Conservation (phyloP, 176 grass and related monocot species). For the Avena atlantica region DNA sequence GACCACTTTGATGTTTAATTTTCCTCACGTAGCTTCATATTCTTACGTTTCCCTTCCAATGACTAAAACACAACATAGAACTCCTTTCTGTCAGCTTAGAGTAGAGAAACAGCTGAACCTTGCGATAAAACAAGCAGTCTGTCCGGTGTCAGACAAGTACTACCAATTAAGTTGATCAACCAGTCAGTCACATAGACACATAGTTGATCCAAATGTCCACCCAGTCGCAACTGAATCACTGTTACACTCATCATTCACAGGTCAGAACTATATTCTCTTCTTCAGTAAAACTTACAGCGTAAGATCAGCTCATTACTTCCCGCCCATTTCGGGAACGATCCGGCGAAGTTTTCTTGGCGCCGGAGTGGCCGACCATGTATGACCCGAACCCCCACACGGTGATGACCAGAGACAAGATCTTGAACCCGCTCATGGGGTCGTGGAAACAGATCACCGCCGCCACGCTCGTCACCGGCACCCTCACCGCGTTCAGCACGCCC, state of each 20-base stretch:
- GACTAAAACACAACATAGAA: too few relatives aligned
- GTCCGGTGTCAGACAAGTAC: too few relatives aligned
- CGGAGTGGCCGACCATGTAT: conserved; percentile 67
- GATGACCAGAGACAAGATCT: conserved; percentile 82
- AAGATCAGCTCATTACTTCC: background rate
- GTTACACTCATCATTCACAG: background rate
- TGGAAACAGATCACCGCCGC: conserved; percentile 87
- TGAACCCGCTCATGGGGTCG: conserved; percentile 91
- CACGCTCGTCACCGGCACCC: conserved; percentile 83
- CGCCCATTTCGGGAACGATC: background rate
- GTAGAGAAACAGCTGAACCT: too few relatives aligned
- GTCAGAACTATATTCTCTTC: background rate
- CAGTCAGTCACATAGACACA: background rate
- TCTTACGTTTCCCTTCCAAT: too few relatives aligned
- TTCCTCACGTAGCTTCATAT: too few relatives aligned
- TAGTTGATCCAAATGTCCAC: background rate
- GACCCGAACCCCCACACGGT: conserved; percentile 90
- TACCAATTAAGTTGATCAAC: background rate
- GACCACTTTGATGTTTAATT: conserved; percentile 54
- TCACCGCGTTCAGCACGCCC: conserved; percentile 84
- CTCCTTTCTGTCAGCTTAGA: too few relatives aligned
- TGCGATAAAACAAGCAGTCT: too few relatives aligned
- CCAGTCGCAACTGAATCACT: background rate
- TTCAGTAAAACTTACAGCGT: background rate
- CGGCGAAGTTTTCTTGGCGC: background rate